A percentile compares a stretch with the other conserved stretches of the same genome.
Conservation (phyloP, 306 rosid genomes). For the Medicago ruthenica region DNA sequence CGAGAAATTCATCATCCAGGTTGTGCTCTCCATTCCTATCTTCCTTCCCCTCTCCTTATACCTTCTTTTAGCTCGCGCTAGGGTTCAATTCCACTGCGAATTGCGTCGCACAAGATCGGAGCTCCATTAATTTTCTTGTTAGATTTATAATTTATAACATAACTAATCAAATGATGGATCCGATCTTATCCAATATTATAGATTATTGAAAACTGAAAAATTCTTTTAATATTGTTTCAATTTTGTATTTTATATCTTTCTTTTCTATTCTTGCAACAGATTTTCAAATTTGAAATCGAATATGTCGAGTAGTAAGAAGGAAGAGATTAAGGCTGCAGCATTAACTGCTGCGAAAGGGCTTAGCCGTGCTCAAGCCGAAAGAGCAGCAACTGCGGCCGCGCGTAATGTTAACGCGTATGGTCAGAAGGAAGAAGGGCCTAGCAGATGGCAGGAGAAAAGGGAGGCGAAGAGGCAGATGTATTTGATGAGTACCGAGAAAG, state of each 20-base stretch:
- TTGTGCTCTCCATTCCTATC: not conserved
- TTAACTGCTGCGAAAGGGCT: constrained; percentile 94
- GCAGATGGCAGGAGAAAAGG: constrained; percentile 99
- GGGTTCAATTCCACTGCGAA: not conserved
- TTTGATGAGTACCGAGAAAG: constrained; percentile 96
- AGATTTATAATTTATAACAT: not conserved
- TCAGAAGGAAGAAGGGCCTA: constrained; percentile 99
- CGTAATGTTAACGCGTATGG: constrained; percentile 98
- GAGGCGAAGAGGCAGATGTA: constrained; percentile 99
- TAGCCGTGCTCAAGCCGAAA: constrained; percentile 97
- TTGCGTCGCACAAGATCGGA: not conserved
- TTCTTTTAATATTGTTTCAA: not conserved
- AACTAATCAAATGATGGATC: not conserved
- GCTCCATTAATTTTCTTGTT: not conserved
- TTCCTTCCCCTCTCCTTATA: not conserved
- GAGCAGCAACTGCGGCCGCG: constrained; percentile 94
- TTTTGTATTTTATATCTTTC: not conserved
- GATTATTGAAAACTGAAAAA: not conserved
- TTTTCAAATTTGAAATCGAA: constrained; percentile 30
- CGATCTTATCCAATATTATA: not conserved
- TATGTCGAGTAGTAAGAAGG: constrained; percentile 96
- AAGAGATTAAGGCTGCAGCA: constrained; percentile 97
- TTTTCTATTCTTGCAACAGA: not conserved
- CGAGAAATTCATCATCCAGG: not conserved
- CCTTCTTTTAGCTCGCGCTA: not conserved